Base-by-base conservation (phyloP, 352 stramenopile genomes). In the Phytopythium delawarense region DNA sequence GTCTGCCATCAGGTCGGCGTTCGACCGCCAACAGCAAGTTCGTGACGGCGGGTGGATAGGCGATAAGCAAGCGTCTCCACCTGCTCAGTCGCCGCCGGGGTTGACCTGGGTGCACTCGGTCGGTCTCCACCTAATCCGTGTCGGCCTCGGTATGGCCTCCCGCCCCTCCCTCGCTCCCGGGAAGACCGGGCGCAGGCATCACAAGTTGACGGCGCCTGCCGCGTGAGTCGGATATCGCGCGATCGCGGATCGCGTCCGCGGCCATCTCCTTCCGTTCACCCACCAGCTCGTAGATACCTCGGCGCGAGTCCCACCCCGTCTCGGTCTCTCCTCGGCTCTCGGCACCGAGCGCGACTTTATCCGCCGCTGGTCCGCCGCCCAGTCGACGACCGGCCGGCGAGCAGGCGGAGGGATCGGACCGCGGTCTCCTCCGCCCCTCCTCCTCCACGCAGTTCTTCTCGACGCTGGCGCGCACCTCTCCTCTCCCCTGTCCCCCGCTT, bases 231-330 rank as follows among this genome's bases (percentile, higher is more conserved):
- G 25, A 30, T 4, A 20, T 46, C 40, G 40, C 40, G 18, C 20
- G n/a, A 49, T 49, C 39, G 39, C 39, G 16, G 34, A 39, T 39
- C 40, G 40, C 40, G 40, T 21, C 13, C 7, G 18, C 20, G 7
- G 12, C 42, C 42, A 49, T 49, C 42, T 49, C 42, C 42, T 49
- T 49, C 42, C n/a, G 42, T 49, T 20, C 42, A 49, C 42, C 42
- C 42, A 49, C 16, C 42, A 49, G 42, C 21, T 20, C 40, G 40
- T 46, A 46, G 40, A 46, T 46, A 46, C 40, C 40, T 13, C 15
- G 18, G 40, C 40, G 15, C 15, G 37, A 46, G 40, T 44, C 39
- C 39, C 40, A 46, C 15, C 40, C 16, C 40, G 40, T 20, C 40
- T 46, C 40, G 40, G 40, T 46, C 40, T 46, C 40, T 21, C 16